Evolutionary conservation across 2,329 filamentous ascomycete genomes (phyloP).

Genomic region (Ophiostoma novo-ulmi): DNA sequence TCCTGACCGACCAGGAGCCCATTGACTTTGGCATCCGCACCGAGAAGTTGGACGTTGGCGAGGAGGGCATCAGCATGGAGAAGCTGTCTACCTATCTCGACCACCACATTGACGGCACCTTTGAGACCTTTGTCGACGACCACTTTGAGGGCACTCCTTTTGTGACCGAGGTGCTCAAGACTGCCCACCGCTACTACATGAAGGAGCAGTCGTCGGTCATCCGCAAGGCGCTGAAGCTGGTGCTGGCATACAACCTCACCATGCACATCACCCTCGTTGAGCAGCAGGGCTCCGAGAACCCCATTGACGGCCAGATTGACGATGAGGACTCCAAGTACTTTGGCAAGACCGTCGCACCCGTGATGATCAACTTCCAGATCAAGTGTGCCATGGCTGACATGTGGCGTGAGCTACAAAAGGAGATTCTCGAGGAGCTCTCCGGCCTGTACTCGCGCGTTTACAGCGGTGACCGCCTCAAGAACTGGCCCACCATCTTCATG

Average conservation of each 20-base stretch:
- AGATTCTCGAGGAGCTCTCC: slow-evolving; percentile 90
- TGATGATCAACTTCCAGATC: slow-evolving; percentile 99
- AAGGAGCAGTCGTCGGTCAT: slow-evolving; percentile 85
- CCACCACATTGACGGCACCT: slow-evolving; percentile 86
- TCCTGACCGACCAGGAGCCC: slow-evolving; percentile 61
- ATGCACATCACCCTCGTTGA: slow-evolving; percentile 93
- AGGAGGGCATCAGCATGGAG: slow-evolving; percentile 76
- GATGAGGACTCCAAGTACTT: slow-evolving; percentile 81
- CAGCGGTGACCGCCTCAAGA: slow-evolving; percentile 94
- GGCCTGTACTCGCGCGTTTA: slow-evolving; percentile 94
- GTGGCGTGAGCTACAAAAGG: slow-evolving; percentile 97
- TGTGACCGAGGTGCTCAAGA: slow-evolving; percentile 93
- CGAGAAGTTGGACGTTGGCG: slow-evolving; percentile 80
- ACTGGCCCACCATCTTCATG: slow-evolving; percentile 99
- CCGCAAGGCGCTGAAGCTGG: slow-evolving; percentile 89
- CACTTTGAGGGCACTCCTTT: slow-evolving; percentile 96
- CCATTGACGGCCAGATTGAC: slow-evolving; percentile 75
- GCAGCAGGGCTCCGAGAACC: slow-evolving; percentile 74
- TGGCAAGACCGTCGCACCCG: slow-evolving; percentile 85
- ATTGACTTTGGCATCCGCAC: slow-evolving; percentile 82
- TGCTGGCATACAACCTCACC: slow-evolving; percentile 92
- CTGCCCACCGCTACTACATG: slow-evolving; percentile 85
- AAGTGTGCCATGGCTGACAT: slow-evolving; percentile 95
- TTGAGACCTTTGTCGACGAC: slow-evolving; percentile 89
- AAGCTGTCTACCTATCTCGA: slow-evolving; percentile 89